phyloP scores from a whole-genome alignment of 257 asterid genomes.

The Solanum pimpinellifolium region DNA sequence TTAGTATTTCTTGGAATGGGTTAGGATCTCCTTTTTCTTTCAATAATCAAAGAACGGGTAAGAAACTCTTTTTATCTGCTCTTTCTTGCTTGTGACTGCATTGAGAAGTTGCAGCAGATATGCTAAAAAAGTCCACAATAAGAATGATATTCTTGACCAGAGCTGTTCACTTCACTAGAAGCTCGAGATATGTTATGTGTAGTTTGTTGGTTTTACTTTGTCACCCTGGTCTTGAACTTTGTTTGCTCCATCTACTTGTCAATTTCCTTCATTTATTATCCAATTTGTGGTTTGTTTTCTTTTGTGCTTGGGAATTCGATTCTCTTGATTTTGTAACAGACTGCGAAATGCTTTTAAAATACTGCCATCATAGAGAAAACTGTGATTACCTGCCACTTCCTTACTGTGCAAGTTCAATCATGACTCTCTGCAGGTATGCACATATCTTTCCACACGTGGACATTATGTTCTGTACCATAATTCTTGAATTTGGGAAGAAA shows the following conservation, averaged over 20 bases:
- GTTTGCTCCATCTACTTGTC: not conserved
- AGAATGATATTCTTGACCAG: not conserved
- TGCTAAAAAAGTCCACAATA: not conserved
- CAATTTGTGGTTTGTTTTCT: not conserved
- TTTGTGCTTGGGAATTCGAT: not conserved
- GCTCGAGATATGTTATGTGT: not conserved
- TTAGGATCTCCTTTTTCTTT: not conserved
- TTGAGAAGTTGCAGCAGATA: not conserved
- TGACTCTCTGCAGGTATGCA: conserved; percentile 51
- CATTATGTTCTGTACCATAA: conserved; percentile 48
- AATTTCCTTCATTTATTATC: not conserved
- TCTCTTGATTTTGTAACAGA: not conserved
- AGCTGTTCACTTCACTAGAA: not conserved
- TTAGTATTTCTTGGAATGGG: not conserved
- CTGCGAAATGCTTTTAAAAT: not conserved
- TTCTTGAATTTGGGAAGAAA: conserved; percentile 80
- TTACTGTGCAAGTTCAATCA: not conserved
- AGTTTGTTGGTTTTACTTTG: not conserved
- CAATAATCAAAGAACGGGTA: not conserved
- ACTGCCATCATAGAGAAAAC: not conserved
- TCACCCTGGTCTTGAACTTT: not conserved
- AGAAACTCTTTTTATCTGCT: not conserved
- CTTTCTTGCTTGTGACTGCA: not conserved
- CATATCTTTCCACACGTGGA: conserved; percentile 39
- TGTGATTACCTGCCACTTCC: not conserved